Conservation (phyloP, 345 rosid species). For the Arabidopsis thaliana region TAIR10.1 NC_003071.7:18616501-18617000, state of each 20-base stretch:
- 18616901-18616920: background rate
- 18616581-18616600: slow-evolving; percentile 40
- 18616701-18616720: slow-evolving; percentile 48
- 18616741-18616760: slow-evolving; percentile 48
- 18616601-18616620: slow-evolving; percentile 31
- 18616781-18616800: slow-evolving; percentile 34
- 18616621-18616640: slow-evolving; percentile 43
- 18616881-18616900: background rate
- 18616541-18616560: slow-evolving; percentile 50
- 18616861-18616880: slow-evolving; percentile 15
- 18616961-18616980: background rate
- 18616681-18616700: slow-evolving; percentile 25
- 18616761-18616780: slow-evolving; percentile 50
- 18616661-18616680: slow-evolving; percentile 38
- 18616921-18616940: background rate
- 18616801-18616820: background rate
- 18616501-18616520: slow-evolving; percentile 17
- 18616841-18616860: background rate
- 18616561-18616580: slow-evolving; percentile 50
- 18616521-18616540: slow-evolving; percentile 40
- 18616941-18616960: background rate
- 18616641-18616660: slow-evolving; percentile 32
- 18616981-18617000: slow-evolving; percentile 9
- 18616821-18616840: slow-evolving; percentile 9
- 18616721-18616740: slow-evolving; percentile 46